Base-by-base conservation (phyloP, 2,329 filamentous ascomycete species). In the Pseudogymnoascus sp. region DNA sequence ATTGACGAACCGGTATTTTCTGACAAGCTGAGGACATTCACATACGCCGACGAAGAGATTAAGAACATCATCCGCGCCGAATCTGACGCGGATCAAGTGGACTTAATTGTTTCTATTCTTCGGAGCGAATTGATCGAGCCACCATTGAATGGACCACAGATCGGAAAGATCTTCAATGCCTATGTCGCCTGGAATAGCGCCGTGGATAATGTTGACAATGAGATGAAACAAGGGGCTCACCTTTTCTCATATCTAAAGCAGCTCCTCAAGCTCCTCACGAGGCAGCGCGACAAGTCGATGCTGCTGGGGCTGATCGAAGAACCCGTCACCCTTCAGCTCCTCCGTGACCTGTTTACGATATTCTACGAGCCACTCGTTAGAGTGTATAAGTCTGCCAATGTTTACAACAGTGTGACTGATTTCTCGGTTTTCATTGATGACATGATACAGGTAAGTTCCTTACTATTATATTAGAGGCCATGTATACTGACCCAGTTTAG, bases 331-430 rank as follows among this genome's bases (percentile, higher is more conserved):
- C 81, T 99, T n/a, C 89, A 95, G 72, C 82, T 99, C 29, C 94
- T 99, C 82, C 86, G 92, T 58, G 94, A 99, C 71, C 82, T 99
- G 23, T 97, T 99, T 74, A 96, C 92, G 35, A 97, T 99, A 72
- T 99, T 99, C 78, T 99, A 99, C 76, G 94, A 99, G 73, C 94
- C 94, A 0, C 85, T 99, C 21, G 91, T 99, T 14, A 85, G 94
- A 58, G 94, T 99, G 0, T 99, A 99, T 81, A 99, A 97, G 77
- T 96, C 92, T 19, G 94, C 94, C 67, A 99, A 97, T 69, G 93
- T 99, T 26, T 97, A 97, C 80, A 94, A 87, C 78, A 95, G 90
- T 72, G 93, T 99, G 64, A 97, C 93, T 0, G 94, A 99, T 74
- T 97, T 99, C 77, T 90, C 93, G 0, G 81, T 86, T 39, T 99